Percentiles rank a stretch among this genome's conserved stretches.
These are phyloP conservation scores for Sporothrix protearum DNA, from an alignment of 2,329 filamentous ascomycete species.

Conservation along the genomic window DNA sequence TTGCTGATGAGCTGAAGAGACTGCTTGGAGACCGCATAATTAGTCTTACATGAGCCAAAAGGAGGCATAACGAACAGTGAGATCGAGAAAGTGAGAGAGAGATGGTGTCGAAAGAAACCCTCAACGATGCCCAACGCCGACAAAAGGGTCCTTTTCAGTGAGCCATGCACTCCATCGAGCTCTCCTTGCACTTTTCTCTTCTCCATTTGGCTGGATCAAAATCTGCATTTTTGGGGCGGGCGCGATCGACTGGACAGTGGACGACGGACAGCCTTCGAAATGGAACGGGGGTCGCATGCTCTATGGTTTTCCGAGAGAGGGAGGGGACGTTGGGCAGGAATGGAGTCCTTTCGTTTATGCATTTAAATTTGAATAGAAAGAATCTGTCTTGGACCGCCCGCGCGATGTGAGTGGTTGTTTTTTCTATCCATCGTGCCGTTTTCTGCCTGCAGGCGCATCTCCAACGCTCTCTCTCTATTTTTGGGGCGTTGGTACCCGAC, in stretches of 20 bases:
- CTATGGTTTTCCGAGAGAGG: not conserved
- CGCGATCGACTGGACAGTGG: constrained; percentile 31
- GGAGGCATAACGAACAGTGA: not conserved
- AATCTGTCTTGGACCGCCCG: not conserved
- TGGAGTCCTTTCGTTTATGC: constrained; percentile 25
- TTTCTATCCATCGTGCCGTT: not conserved
- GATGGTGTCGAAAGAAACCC: not conserved
- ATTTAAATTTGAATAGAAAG: not conserved
- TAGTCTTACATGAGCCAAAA: not conserved
- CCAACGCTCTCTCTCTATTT: constrained; percentile 20
- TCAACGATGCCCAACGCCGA: constrained; percentile 13
- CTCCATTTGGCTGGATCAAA: constrained; percentile 6
- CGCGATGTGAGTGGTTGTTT: constrained; percentile 12
- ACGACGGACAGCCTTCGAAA: constrained; percentile 31
- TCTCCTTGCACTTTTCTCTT: not conserved
- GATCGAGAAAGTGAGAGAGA: not conserved
- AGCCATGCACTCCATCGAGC: not conserved
- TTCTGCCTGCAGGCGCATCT: not conserved
- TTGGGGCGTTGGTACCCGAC: constrained; percentile 35
- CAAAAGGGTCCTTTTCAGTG: constrained; percentile 3
- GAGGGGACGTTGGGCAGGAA: constrained; percentile 34
- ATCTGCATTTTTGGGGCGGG: not conserved
- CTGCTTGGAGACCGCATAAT: not conserved
- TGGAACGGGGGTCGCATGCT: not conserved
- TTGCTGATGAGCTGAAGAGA: not conserved